A percentile compares a stretch with the other conserved stretches of the same genome.
Conservation (phyloP, 441 rosid genomes). For the Euphorbia corollata region DNA sequence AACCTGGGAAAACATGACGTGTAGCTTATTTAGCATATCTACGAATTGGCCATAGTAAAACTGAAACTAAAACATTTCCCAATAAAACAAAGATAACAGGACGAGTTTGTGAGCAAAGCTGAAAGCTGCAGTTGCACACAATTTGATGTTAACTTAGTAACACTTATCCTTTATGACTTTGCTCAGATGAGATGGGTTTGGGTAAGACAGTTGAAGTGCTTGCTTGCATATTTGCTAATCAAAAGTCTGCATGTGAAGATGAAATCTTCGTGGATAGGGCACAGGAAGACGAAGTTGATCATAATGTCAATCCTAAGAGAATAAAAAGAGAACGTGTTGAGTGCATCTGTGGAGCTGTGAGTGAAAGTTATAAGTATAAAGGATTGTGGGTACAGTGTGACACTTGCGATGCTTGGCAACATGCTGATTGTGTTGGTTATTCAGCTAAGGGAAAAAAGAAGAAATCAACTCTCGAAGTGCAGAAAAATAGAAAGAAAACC, state of each 20-base stretch:
- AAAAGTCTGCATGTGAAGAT: conserved; percentile 45
- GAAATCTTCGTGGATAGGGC: conserved; percentile 21
- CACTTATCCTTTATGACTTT: conserved; percentile 26
- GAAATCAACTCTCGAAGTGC: conserved; percentile 28
- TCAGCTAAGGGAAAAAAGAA: conserved; percentile 58
- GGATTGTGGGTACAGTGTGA: conserved; percentile 98
- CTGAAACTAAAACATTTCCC: not conserved
- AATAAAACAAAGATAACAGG: not conserved
- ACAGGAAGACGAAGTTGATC: conserved; percentile 30
- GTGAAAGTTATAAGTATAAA: conserved; percentile 62
- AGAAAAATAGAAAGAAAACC: conserved; percentile 46
- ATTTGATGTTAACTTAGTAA: conserved; percentile 18
- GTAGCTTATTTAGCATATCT: not conserved
- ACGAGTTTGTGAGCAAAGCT: not conserved
- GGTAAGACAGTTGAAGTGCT: conserved; percentile 96
- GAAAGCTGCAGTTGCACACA: not conserved
- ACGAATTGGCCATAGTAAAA: not conserved
- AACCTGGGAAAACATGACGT: not conserved
- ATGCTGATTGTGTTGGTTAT: conserved; percentile 95
- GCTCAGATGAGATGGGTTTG: conserved; percentile 96
- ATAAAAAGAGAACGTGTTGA: conserved; percentile 85
- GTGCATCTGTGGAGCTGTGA: conserved; percentile 95
- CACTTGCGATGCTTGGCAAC: conserved; percentile 98
- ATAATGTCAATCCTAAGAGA: conserved; percentile 43
- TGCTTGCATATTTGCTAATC: conserved; percentile 80